phyloP scores from a whole-genome alignment of 768 basidiomycete genomes.

The Paxillus involutus region DNA sequence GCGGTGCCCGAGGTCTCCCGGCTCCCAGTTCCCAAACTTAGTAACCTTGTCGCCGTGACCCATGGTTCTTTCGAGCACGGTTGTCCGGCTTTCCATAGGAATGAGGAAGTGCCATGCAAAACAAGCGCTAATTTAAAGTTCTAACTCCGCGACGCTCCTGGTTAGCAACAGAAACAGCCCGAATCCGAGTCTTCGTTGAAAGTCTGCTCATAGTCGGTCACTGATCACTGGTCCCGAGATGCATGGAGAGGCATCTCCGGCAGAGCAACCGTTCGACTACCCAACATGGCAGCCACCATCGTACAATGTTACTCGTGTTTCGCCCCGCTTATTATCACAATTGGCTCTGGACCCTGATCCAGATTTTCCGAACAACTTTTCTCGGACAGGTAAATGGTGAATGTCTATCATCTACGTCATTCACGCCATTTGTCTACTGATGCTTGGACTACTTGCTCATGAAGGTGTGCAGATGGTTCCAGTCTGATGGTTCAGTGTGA shows the following conservation, averaged over 20 bases:
- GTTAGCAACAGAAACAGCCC: too few species aligned
- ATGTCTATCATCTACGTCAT: not conserved
- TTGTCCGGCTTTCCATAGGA: too few species aligned
- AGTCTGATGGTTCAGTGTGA: constrained; percentile 17
- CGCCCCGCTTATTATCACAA: constrained; percentile 7
- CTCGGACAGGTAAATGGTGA: constrained; percentile 57
- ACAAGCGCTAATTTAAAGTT: too few species aligned
- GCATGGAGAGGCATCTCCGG: not conserved
- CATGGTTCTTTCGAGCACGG: too few species aligned
- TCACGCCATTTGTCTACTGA: not conserved
- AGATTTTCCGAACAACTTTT: constrained; percentile 44
- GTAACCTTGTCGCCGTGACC: too few species aligned
- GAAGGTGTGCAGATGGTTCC: constrained; percentile 77
- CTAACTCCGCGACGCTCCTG: too few species aligned
- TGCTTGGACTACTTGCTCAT: not conserved
- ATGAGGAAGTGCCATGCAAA: too few species aligned
- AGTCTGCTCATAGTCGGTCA: too few species aligned
- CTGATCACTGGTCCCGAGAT: not conserved
- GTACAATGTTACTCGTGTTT: constrained; percentile 26
- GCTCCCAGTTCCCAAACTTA: too few species aligned
- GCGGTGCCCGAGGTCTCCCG: too few species aligned
- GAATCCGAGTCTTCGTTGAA: too few species aligned
- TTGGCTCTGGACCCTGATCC: constrained; percentile 21
- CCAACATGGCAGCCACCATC: constrained; percentile 31
- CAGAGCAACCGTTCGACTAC: not conserved